Evolutionary conservation across 2,329 filamentous ascomycete genomes (phyloP).

Genomic region (Helotiales sp.): DNA sequence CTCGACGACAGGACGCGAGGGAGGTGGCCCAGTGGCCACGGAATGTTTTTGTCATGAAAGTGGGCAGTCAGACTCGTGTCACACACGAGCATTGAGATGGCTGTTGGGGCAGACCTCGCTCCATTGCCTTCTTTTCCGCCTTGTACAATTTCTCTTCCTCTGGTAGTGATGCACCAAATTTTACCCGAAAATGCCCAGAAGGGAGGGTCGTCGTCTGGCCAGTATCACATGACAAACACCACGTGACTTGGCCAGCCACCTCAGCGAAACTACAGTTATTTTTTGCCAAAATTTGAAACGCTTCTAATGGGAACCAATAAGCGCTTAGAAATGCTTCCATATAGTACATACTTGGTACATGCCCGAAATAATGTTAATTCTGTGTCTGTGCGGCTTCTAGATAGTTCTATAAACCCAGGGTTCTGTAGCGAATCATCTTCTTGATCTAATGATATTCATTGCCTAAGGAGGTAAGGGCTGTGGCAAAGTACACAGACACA

Average conservation of each 20-base stretch:
- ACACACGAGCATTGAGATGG: not conserved
- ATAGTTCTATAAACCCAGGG: too few species aligned
- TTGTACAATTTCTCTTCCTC: not conserved
- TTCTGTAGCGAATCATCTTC: too few species aligned
- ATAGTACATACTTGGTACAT: too few species aligned
- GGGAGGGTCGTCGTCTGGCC: not conserved
- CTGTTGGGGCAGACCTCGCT: not conserved
- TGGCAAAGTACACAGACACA: too few species aligned
- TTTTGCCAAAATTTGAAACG: not conserved
- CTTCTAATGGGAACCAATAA: not conserved
- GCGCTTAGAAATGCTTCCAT: not conserved
- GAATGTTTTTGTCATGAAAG: slow-evolving; percentile 1
- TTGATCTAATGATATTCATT: not conserved
- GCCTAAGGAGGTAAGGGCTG: too few species aligned
- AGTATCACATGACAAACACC: not conserved
- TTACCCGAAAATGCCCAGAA: not conserved
- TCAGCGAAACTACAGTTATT: too few species aligned
- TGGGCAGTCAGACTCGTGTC: slow-evolving; percentile 15
- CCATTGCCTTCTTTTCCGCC: slow-evolving; percentile 22
- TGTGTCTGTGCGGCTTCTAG: too few species aligned
- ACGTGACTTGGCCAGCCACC: not conserved
- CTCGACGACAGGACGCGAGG: slow-evolving; percentile 14
- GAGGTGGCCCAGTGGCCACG: not conserved
- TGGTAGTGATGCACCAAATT: not conserved
- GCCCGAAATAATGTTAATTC: too few species aligned